phyloP scores from a whole-genome alignment of 164 flowering plant genomes.

The Stephania cephalantha region DNA sequence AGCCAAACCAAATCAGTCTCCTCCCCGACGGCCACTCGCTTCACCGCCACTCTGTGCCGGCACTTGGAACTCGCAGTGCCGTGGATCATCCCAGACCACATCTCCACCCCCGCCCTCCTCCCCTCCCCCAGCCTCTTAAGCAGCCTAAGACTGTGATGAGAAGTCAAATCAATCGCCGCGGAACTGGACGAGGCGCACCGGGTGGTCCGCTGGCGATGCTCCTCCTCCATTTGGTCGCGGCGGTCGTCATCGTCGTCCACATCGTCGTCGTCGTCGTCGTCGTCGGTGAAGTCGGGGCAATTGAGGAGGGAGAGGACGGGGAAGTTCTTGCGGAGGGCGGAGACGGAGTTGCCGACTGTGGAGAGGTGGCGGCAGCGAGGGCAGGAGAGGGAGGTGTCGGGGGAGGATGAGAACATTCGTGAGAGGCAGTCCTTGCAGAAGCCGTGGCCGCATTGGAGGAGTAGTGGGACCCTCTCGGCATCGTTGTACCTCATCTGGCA shows the following conservation, averaged over 20 bases:
- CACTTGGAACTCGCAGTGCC: constrained; percentile 23
- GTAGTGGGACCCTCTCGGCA: constrained; percentile 69
- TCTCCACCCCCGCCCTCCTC: constrained; percentile 53
- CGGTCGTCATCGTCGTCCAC: constrained; percentile 25
- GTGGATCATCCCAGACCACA: constrained; percentile 55
- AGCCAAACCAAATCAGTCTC: constrained; percentile 73
- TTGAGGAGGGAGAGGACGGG: constrained; percentile 64
- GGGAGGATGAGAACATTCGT: constrained; percentile 60
- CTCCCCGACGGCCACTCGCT: constrained; percentile 58
- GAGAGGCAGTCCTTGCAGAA: constrained; percentile 88
- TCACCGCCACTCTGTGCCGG: constrained; percentile 73
- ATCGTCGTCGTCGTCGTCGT: constrained; percentile 30
- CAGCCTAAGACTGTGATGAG: constrained; percentile 54
- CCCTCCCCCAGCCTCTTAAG: constrained; percentile 50
- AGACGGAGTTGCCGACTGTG: constrained; percentile 80
- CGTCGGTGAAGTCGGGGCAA: constrained; percentile 37
- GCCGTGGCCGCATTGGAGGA: constrained; percentile 99
- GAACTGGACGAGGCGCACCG: constrained; percentile 39
- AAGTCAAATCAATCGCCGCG: constrained; percentile 40
- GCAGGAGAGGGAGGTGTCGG: constrained; percentile 65
- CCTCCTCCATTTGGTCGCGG: constrained; percentile 10
- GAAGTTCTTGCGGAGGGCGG: constrained; percentile 78
- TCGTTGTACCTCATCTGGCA: constrained; percentile 90
- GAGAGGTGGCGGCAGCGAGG: constrained; percentile 90
- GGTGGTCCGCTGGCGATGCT: constrained; percentile 12